These are phyloP conservation scores for Leccinum imitatum DNA, from an alignment of 768 basidiomycete species.

Conservation along the genomic window DNA sequence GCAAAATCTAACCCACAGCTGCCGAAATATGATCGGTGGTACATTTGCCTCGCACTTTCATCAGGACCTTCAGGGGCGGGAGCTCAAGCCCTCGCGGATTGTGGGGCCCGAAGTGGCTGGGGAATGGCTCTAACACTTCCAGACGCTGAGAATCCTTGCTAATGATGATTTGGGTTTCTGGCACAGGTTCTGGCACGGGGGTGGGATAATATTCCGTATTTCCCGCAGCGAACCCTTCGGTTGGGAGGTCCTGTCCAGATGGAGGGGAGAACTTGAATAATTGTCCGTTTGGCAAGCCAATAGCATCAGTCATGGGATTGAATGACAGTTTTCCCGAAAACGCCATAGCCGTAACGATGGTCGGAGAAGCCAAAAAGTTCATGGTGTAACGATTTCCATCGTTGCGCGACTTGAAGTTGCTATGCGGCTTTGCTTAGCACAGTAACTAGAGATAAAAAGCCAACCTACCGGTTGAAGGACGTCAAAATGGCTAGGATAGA, in stretches of 20 bases:
- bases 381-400: conserved; percentile 93
- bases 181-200: conserved; percentile 69
- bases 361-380: conserved; percentile 98
- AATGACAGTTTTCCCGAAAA: conserved; percentile 93
- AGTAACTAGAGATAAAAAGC: not conserved
- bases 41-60: conserved; percentile 96
- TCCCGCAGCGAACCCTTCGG: conserved; percentile 77
- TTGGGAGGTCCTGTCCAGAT: conserved; percentile 79
- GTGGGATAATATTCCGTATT: conserved; percentile 73
- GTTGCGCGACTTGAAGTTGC: conserved; percentile 91
- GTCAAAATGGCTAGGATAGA: conserved; percentile 77
- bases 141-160: conserved; percentile 77
- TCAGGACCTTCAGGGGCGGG: conserved; percentile 76
- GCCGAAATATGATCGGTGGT: conserved; percentile 99
- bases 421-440: conserved; percentile 19
- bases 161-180: conserved; percentile 78
- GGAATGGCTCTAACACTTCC: conserved; percentile 84
- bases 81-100: conserved; percentile 68
- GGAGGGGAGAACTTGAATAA: conserved; percentile 86
- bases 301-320: conserved; percentile 84
- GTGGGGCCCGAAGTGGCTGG: conserved; percentile 61
- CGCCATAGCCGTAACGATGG: conserved; percentile 95
- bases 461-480: conserved; percentile 86
- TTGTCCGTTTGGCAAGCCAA: conserved; percentile 66
- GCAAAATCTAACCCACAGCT: conserved; percentile 55